Conservation (phyloP, 2,329 filamentous ascomycete species). For the Aspergillus texensis region DNA sequence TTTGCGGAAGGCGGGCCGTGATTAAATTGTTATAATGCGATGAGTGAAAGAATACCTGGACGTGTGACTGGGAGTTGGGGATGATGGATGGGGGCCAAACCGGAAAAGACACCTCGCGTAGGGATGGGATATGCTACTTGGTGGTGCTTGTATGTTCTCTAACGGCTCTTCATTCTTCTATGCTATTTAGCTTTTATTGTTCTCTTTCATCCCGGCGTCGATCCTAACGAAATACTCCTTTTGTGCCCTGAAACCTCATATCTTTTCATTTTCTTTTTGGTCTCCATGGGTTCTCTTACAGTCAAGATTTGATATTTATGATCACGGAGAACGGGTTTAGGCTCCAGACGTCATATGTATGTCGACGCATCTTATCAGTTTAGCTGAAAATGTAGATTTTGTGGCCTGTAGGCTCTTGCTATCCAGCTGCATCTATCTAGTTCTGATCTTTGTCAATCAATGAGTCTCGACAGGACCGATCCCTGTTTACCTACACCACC, state of each 20-base stretch:
- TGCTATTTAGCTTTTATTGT: slow-evolving; percentile 45
- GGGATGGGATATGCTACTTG: slow-evolving; percentile 35
- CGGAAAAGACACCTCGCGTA: slow-evolving; percentile 33
- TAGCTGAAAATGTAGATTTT: slow-evolving; percentile 11
- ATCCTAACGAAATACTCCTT: slow-evolving; percentile 29
- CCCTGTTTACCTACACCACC: not conserved
- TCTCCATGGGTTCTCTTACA: slow-evolving; percentile 15
- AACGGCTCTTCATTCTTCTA: slow-evolving; percentile 44
- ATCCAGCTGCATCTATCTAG: not conserved
- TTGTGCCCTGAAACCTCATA: slow-evolving; percentile 27
- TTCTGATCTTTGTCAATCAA: not conserved
- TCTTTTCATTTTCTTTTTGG: slow-evolving; percentile 25
- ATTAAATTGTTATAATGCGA: slow-evolving; percentile 44
- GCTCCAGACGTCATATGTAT: slow-evolving; percentile 8
- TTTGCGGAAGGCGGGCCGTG: slow-evolving; percentile 69
- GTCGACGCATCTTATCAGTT: slow-evolving; percentile 5
- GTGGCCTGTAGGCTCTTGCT: slow-evolving; percentile 1
- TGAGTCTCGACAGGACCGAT: not conserved
- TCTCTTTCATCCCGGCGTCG: slow-evolving; percentile 38
- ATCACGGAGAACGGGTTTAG: slow-evolving; percentile 17
- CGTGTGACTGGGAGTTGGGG: slow-evolving; percentile 41
- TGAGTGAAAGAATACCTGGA: slow-evolving; percentile 37
- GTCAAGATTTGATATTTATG: slow-evolving; percentile 20
- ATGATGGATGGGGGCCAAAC: slow-evolving; percentile 39
- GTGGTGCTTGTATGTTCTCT: slow-evolving; percentile 40